Percentiles rank a stretch among this genome's conserved stretches.
These are phyloP conservation scores for Solanum rostratum DNA, from an alignment of 257 asterid species.

Conservation along the genomic window DNA sequence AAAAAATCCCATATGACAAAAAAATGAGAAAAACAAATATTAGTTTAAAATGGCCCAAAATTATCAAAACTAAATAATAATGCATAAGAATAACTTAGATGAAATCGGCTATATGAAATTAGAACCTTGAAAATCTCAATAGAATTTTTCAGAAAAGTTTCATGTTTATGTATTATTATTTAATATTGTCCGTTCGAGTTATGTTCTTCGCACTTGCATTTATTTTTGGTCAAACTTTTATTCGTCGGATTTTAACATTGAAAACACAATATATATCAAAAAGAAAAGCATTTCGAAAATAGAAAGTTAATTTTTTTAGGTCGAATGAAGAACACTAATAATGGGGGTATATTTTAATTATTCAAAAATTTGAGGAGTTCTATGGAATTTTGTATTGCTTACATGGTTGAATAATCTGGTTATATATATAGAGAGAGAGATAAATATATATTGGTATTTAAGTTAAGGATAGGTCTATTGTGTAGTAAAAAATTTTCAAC, in stretches of 20 bases:
- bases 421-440: too few species aligned
- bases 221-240: not conserved
- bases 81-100: not conserved
- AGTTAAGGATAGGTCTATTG: too few species aligned
- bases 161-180: not conserved
- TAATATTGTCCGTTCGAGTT: not conserved
- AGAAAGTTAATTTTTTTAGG: not conserved
- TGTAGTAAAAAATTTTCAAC: not conserved
- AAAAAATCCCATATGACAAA: slow-evolving; percentile 17
- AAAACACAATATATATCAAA: not conserved
- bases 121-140: not conserved
- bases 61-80: not conserved
- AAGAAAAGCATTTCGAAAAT: not conserved
- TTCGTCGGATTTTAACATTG: not conserved
- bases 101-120: not conserved
- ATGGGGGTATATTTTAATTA: not conserved
- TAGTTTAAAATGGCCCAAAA: not conserved
- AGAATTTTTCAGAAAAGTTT: not conserved
- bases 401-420: too few species aligned
- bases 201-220: not conserved
- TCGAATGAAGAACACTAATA: not conserved
- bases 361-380: not conserved
- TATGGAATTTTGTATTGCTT: not conserved
- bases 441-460: too few species aligned
- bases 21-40: not conserved